Evolutionary conservation across 2,329 filamentous ascomycete genomes (phyloP), one percentile per base, ranked within the genome.

Genomic region (Neopestalotiopsis sp.): DNA sequence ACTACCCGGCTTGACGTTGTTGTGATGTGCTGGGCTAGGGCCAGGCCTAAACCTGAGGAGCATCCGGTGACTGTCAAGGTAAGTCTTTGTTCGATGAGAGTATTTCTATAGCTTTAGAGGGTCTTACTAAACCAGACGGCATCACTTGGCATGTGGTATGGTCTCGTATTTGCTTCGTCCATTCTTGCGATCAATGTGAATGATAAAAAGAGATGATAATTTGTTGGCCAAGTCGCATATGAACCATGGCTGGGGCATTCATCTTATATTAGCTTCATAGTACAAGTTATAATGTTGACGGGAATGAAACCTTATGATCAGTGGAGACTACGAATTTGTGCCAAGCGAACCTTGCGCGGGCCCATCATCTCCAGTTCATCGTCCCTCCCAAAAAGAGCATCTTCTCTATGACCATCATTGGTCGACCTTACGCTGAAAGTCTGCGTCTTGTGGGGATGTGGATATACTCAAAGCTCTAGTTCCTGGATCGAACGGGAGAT

Each of bases 81-180:
- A 40, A 42, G 68, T 64, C 60, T 13, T 9, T 7, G 14, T 60
- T 10, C 30, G 28, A 28, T 28, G 3, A 34, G 4, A n/a, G 38
- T 14, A 12, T 6, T 24, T 9, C 7, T 2, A 40, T 20, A 32
- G 9, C 2, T n/a, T 28, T 28, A 28, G 12, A 45, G 24, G 42
- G 67, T 28, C 74, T 72, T 28, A 76, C 75, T 75, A 56, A 77
- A 74, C 75, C 74, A 77, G 40, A 76, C 74, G 2, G 74, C 75
- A 57, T 76, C 72, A 2, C 58, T 28, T 2, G 74, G 75, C 7
- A 77, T 69, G 58, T 74, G 66, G 38, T 75, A 77, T 6, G 62
- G 62, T 32, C 13, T 49, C 24, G 62, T 65, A 34, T 65, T 65
- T 52, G 42, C 62, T 45, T 65, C 42, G n/a, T 65, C 62, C 62